These are phyloP conservation scores for Dentipellis sp. DNA, from an alignment of 768 basidiomycete species.

Conservation along the genomic window DNA sequence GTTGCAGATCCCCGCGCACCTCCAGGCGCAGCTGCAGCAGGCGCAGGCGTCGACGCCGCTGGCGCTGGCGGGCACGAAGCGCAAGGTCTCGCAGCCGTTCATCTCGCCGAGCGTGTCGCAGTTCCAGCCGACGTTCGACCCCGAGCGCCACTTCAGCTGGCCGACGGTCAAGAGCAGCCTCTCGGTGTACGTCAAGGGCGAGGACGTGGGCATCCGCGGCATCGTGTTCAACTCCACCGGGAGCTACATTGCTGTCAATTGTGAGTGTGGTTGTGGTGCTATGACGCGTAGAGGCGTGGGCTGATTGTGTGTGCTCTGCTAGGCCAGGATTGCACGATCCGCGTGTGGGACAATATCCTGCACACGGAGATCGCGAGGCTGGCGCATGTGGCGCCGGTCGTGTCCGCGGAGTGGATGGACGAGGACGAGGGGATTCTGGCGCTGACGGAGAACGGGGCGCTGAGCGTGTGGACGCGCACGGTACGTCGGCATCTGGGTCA, in stretches of 20 bases:
- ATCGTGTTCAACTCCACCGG: slow-evolving; percentile 49
- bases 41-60: not conserved
- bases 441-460: slow-evolving; percentile 39
- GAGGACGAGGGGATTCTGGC: slow-evolving; percentile 10
- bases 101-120: not conserved
- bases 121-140: slow-evolving; percentile 12
- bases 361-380: slow-evolving; percentile 47
- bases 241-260: slow-evolving; percentile 44
- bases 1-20: too few relatives aligned
- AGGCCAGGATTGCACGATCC: slow-evolving; percentile 48
- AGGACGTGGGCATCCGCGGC: slow-evolving; percentile 35
- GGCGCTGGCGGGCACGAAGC: slow-evolving; percentile 3
- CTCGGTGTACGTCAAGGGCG: slow-evolving; percentile 32
- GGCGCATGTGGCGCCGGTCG: slow-evolving; percentile 38
- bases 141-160: slow-evolving; percentile 34
- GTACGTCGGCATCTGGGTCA: slow-evolving; percentile 25
- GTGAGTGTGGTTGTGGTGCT: slow-evolving; percentile 26
- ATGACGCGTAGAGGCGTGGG: not conserved
- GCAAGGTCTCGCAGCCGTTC: slow-evolving; percentile 11
- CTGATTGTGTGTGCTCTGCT: not conserved
- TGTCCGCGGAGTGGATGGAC: slow-evolving; percentile 47
- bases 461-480: slow-evolving; percentile 52
- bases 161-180: slow-evolving; percentile 33
- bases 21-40: too few relatives aligned
- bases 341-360: slow-evolving; percentile 48